Evolutionary conservation across 2,329 filamentous ascomycete genomes (phyloP).

Genomic region (Neocatenulostroma microsporum): DNA sequence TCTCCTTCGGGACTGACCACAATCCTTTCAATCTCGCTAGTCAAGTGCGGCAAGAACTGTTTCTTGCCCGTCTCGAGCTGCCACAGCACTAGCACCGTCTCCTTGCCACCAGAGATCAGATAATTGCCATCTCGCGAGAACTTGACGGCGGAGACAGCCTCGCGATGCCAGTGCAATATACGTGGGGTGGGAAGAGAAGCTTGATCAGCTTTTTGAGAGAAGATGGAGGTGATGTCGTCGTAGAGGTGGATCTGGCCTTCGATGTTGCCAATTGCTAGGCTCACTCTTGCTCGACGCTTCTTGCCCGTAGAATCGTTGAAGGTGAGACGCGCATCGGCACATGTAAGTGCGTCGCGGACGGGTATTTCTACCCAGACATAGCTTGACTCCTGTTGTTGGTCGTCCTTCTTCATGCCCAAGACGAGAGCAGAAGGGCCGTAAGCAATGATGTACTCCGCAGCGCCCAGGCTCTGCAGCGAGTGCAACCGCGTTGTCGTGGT

Average conservation of each 20-base stretch:
- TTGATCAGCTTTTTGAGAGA: slow-evolving; percentile 12
- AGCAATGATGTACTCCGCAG: slow-evolving; percentile 53
- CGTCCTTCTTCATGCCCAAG: slow-evolving; percentile 47
- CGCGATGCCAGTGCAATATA: slow-evolving; percentile 85
- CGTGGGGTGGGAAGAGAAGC: slow-evolving; percentile 43
- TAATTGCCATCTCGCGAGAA: slow-evolving; percentile 97
- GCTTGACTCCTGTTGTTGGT: slow-evolving; percentile 17
- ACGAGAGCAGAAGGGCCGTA: slow-evolving; percentile 49
- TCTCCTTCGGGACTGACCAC: slow-evolving; percentile 71
- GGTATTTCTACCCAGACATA: slow-evolving; percentile 50
- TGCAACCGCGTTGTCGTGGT: slow-evolving; percentile 29
- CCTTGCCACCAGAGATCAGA: slow-evolving; percentile 82
- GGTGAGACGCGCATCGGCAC: slow-evolving; percentile 52
- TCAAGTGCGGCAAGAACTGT: slow-evolving; percentile 83
- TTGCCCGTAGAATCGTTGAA: slow-evolving; percentile 26
- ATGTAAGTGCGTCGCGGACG: slow-evolving; percentile 57
- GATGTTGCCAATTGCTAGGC: slow-evolving; percentile 69
- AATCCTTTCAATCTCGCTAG: slow-evolving; percentile 75
- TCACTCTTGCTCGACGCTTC: slow-evolving; percentile 42
- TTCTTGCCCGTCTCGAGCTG: slow-evolving; percentile 79
- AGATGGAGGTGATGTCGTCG: slow-evolving; percentile 35
- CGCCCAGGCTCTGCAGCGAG: slow-evolving; percentile 39
- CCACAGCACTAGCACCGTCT: slow-evolving; percentile 86
- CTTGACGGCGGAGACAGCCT: slow-evolving; percentile 72
- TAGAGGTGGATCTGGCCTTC: slow-evolving; percentile 76